These are phyloP conservation scores for Lentinula sp. DNA, from an alignment of 768 basidiomycete genomes.

Conservation along the genomic window DNA sequence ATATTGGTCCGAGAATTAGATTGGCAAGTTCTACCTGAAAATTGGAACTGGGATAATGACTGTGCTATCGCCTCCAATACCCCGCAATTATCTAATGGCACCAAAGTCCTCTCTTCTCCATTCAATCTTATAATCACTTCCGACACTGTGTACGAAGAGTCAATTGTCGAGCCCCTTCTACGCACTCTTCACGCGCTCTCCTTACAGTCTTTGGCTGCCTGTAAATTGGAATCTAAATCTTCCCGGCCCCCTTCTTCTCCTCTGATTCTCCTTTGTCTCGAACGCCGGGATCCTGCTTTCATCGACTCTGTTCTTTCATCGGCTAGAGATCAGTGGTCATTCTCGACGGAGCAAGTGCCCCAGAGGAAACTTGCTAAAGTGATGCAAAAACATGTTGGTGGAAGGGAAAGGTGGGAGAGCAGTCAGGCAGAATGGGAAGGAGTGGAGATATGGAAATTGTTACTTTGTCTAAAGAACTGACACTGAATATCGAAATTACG, in stretches of 20 bases:
- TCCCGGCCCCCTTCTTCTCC: slow-evolving; percentile 28
- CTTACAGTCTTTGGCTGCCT: slow-evolving; percentile 24
- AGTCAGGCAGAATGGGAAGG: slow-evolving; percentile 67
- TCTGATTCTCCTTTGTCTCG: slow-evolving; percentile 59
- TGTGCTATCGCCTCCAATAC: slow-evolving; percentile 24
- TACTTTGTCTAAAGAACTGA: slow-evolving; percentile 10
- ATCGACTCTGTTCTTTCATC: slow-evolving; percentile 52
- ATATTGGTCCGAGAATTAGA: slow-evolving; percentile 64
- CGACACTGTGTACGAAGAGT: slow-evolving; percentile 70
- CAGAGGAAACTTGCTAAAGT: slow-evolving; percentile 53
- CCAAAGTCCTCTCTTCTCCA: slow-evolving; percentile 21
- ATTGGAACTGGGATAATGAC: slow-evolving; percentile 51
- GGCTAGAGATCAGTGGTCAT: slow-evolving; percentile 51
- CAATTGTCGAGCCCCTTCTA: slow-evolving; percentile 65
- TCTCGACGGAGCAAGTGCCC: slow-evolving; percentile 53
- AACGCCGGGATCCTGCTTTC: slow-evolving; percentile 68
- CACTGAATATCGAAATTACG: no score
- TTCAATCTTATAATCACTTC: slow-evolving; percentile 79
- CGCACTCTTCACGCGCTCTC: slow-evolving; percentile 56
- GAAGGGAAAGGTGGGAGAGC: slow-evolving; percentile 40
- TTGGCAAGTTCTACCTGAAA: slow-evolving; percentile 53
- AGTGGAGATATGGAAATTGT: slow-evolving; percentile 74
- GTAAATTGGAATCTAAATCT: background rate
- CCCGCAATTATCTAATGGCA: slow-evolving; percentile 14
- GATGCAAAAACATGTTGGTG: slow-evolving; percentile 45